phyloP scores from a whole-genome alignment of 2,329 filamentous ascomycete species.

The Ceratocystis lukuohia region DNA sequence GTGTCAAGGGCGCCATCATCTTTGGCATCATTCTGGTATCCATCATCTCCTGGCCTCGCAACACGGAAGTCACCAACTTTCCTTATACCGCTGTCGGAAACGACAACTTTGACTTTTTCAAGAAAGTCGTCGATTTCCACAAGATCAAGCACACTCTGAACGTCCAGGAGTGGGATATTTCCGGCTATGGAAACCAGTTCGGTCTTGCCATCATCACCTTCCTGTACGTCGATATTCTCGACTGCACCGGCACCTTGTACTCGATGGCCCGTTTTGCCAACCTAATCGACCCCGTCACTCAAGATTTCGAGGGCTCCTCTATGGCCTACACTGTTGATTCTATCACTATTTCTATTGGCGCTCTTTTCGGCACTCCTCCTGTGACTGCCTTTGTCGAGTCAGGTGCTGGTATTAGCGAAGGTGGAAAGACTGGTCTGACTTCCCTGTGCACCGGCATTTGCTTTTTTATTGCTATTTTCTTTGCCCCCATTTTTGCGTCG shows the following conservation, averaged over 20 bases:
- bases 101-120: conserved; percentile 71
- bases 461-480: conserved; percentile 60
- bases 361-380: conserved; percentile 55
- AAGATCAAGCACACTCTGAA: conserved; percentile 55
- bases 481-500: conserved; percentile 62
- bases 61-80: conserved; percentile 67
- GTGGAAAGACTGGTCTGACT: conserved; percentile 59
- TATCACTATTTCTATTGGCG: conserved; percentile 55
- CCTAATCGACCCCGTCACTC: conserved; percentile 48
- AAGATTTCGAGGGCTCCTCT: conserved; percentile 78
- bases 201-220: conserved; percentile 68
- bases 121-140: conserved; percentile 74
- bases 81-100: conserved; percentile 58
- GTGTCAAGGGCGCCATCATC: conserved; percentile 77
- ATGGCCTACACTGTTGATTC: conserved; percentile 65
- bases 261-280: conserved; percentile 69
- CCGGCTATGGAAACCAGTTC: conserved; percentile 58
- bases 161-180: conserved; percentile 62
- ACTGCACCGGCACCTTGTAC: conserved; percentile 64
- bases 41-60: conserved; percentile 76
- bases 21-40: conserved; percentile 70
- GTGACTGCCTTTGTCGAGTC: conserved; percentile 66
- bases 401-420: conserved; percentile 62
- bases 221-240: conserved; percentile 67
- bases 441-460: conserved; percentile 55